Evolutionary conservation across 106 monocot species (phyloP).

Genomic region (Gastrodia elata): DNA sequence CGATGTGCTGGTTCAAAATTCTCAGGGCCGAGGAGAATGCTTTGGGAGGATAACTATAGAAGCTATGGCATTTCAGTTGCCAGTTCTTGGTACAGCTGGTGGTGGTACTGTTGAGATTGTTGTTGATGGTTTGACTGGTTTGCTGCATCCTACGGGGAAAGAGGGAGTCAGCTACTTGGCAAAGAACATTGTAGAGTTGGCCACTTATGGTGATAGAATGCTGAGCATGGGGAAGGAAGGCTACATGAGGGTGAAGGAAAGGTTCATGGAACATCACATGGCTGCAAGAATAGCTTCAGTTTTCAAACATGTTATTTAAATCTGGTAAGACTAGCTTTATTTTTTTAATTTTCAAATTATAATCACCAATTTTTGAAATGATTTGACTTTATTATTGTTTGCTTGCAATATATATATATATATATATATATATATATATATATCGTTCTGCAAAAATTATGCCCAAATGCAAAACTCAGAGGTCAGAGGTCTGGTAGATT

Average conservation of each 20-base stretch:
- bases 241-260: constrained; percentile 73
- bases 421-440: too few relatives aligned
- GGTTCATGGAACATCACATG: constrained; percentile 93
- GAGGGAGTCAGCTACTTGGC: constrained; percentile 64
- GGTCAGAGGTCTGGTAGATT: too few relatives aligned
- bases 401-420: too few relatives aligned
- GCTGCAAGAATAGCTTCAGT: constrained; percentile 63
- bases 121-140: constrained; percentile 68
- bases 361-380: too few relatives aligned
- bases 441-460: too few relatives aligned
- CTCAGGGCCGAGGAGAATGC: constrained; percentile 97
- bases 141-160: constrained; percentile 84
- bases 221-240: constrained; percentile 67
- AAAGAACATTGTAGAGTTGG: constrained; percentile 75
- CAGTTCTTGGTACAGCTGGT: constrained; percentile 89
- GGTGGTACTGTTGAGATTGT: constrained; percentile 93
- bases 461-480: too few relatives aligned
- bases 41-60: constrained; percentile 99
- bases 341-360: constrained; percentile 46
- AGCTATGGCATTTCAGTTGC: constrained; percentile 99
- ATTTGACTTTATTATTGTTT: too few relatives aligned
- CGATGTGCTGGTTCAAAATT: constrained; percentile 94
- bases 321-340: too few relatives aligned
- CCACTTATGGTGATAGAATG: constrained; percentile 52
- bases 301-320: constrained; percentile 54